These are phyloP conservation scores for Bretschneidera sinensis DNA, from an alignment of 345 rosid species.

Conservation along the genomic window DNA sequence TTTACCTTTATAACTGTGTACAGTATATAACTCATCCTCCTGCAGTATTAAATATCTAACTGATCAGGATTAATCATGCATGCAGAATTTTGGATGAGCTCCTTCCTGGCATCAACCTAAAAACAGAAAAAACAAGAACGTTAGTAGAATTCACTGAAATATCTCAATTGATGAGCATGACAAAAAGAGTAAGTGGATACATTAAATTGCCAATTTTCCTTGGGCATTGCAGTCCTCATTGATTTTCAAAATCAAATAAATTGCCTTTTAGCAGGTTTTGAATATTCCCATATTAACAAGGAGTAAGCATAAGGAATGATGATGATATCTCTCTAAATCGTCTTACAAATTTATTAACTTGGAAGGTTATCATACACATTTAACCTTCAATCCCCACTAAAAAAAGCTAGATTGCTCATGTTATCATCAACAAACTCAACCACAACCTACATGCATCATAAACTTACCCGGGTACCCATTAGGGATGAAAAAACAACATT, in stretches of 20 bases:
- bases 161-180: not conserved
- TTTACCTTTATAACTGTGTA: too few relatives aligned
- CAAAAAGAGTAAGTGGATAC: not conserved
- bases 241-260: too few relatives aligned
- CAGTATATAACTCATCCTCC: too few relatives aligned
- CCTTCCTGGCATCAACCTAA: conserved; percentile 84
- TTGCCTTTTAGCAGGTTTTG: not conserved
- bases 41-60: conserved; percentile 55
- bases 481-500: conserved; percentile 76
- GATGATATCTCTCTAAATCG: not conserved
- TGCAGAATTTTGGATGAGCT: conserved; percentile 67
- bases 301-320: not conserved
- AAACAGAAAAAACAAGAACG: not conserved
- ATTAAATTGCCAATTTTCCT: conserved; percentile 5
- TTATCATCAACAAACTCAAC: too few relatives aligned
- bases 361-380: not conserved
- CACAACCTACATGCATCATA: too few relatives aligned
- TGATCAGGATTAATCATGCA: conserved; percentile 46
- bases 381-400: too few relatives aligned
- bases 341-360: not conserved
- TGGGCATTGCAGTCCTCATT: too few relatives aligned
- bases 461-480: conserved; percentile 90
- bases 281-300: not conserved
- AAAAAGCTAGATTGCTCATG: too few relatives aligned
- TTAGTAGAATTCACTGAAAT: not conserved